Base-by-base conservation (phyloP, 768 basidiomycete genomes). In the Artomyces pyxidatus region DNA sequence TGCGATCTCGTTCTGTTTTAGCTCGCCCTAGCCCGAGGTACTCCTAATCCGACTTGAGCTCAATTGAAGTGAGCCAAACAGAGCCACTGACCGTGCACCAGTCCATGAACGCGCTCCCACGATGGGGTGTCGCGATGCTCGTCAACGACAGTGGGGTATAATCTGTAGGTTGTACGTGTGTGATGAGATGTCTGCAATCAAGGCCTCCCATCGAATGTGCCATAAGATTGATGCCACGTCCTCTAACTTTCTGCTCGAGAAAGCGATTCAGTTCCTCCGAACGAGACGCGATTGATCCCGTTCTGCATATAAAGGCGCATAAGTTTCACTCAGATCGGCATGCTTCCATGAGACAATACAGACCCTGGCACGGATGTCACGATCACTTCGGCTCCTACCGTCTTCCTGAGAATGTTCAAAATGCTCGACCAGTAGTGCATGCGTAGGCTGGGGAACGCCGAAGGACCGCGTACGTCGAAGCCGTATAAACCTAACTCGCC, bases 201-300 rank as follows among this genome's bases (percentile, higher is more conserved):
- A 99, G 74, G 0, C 95, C 95, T 17, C 95, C 95, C 96, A 99
- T 99, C 6, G 91, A 94, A 63, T 99, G 96, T 0, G 90, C 96
- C 39, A 99, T 72, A 54, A 99, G 82, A 63, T 99, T 99, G 59
- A 98, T 68, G 8, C 86, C 89, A 42, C 84, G 78, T 5, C 89
- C 92, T 12, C 69, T 72, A 3, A 83, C 81, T 41, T 72, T 82
- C 11, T 69, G 61, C 48, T 79, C 72, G 10, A 99, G 74, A 56
- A 85, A 80, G 21, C 72, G 72, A 63, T 98, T 77, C 55, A 99
- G 71, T 39, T 73, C 76, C 46, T 82, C 73, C 0, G 93, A 86
- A 17, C 96, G 81, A 10, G 87, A 83, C 11, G 78, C 68, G 47
- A 99, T 83, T 0, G 90, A 93, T 4, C 93, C 96, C 14, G 94